Base-by-base conservation (phyloP, 306 rosid species). In the Fagus crenata region DNA sequence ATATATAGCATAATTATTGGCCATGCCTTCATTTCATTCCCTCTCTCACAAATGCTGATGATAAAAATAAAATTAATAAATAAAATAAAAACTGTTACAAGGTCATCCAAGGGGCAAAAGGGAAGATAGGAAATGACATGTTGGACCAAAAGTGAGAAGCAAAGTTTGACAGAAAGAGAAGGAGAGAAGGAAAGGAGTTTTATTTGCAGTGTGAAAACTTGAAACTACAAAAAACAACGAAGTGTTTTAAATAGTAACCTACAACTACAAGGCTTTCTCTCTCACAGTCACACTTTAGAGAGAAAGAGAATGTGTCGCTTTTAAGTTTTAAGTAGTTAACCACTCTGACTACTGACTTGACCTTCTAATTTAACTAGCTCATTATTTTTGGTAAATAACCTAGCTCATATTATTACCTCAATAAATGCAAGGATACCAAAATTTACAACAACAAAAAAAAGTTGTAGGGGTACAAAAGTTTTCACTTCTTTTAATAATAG, bases 21-120 rank as follows among this genome's bases (percentile, higher is more conserved):
- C 76, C 92, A 87, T 87, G 78, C 75, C 71, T 82, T 83, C 87
- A 81, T 85, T 82, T 82, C 87, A 81, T 85, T 74, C 82, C 86
- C 68, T 56, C 5, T 84, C 80, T 78, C 83, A 58, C 87, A 74
- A 68, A 41, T 36, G 78, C 41, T 67, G 69, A 81, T 22, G 28
- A 32, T 4, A 46, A 7, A 7, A 39, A 1, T 2, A 39, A 39
- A 46, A 46, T 46, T 46, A 39, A 1, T 2, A 39, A 39, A 46
- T 1, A 46, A 46, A 46, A 17, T 59, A 63, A 40, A 65, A 67
- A 74, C 84, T 81, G 80, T 76, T 87, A 76, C 80, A 69, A 32
- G 79, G 79, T 78, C 84, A 65, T 81, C 78, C 7, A 58, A 58
- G 54, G 35, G 77, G 68, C 7, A 53, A 72, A 51, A 71, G 56